Evolutionary conservation across 2,329 filamentous ascomycete species (phyloP), one percentile per base, ranked within the genome.

Genomic region (Thermoascus crustaceus): DNA sequence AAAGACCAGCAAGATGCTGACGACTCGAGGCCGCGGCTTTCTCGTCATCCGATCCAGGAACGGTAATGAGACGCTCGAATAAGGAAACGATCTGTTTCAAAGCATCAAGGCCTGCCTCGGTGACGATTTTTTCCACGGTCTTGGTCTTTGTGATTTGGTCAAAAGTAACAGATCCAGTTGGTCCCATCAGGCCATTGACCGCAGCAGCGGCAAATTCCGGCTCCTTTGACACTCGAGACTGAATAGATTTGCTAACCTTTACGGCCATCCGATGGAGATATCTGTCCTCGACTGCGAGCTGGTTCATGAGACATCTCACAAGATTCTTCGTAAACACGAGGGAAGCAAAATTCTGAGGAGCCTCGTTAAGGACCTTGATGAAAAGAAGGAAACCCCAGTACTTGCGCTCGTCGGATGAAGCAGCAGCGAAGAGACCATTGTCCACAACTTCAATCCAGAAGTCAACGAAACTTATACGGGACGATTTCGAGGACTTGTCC

Each of bases 401-500:
- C 60, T 95, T 96, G 37, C 93, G 82, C 48, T 88, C 85, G 27
- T 88, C 79, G 1, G 87, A 93, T 5, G 88, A 82, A 7, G 75
- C 78, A 38, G 81, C 76, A 4, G 85, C 81, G 55, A 96, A 95
- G 3, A 95, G 71, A 6, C 83, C 82, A 54, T 89, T 83, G 60
- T 95, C 88, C 40, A 96, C 80, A 37, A 85, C 80, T 29, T 85
- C 79, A 25, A 76, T 76, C 88, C 89, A 96, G 55, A 95, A 93
- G 30, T 82, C 76, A 31, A 72, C 69, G 53, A 94, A 87, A 16
- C 49, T 57, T 14, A 64, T 37, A 21, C 54, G 57, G 5, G 68
- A 63, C 4, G 57, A 53, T 41, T 58, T 63, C 41, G 38, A 50
- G 40, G 44, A 42, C 44, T 55, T 64, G 27, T 45, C 50, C 37